Evolutionary conservation across 2,329 filamentous ascomycete species (phyloP).

Genomic region (Exophiala sideris): DNA sequence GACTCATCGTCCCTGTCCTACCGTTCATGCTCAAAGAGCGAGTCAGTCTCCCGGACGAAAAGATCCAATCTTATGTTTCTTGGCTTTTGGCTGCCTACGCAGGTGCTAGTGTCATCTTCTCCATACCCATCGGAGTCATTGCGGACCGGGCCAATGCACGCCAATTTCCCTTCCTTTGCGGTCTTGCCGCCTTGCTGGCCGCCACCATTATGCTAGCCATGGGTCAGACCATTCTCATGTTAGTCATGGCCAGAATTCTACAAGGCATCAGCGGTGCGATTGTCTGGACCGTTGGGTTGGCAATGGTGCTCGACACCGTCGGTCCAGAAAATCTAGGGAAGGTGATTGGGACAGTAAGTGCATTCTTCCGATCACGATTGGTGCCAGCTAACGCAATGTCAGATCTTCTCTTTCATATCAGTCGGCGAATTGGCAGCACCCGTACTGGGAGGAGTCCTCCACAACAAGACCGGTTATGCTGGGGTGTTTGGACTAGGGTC

Average conservation of each 20-base stretch:
- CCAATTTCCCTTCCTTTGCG: conserved; percentile 56
- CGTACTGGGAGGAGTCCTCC: conserved; percentile 58
- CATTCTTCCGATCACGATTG: conserved; percentile 1
- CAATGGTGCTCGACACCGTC: conserved; percentile 59
- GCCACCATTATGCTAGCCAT: conserved; percentile 56
- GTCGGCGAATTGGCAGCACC: conserved; percentile 57
- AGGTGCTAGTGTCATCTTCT: conserved; percentile 51
- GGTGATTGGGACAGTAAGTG: conserved; percentile 54
- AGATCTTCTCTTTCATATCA: conserved; percentile 59
- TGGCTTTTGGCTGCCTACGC: conserved; percentile 55
- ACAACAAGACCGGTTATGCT: conserved; percentile 55
- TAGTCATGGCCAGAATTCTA: conserved; percentile 53
- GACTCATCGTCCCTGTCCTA: conserved; percentile 56
- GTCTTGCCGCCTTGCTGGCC: conserved; percentile 50
- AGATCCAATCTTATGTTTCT: conserved; percentile 54
- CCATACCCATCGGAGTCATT: conserved; percentile 52
- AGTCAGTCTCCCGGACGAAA: conserved; percentile 45
- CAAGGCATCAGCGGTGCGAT: conserved; percentile 58
- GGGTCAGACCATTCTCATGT: conserved; percentile 46
- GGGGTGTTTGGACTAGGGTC: conserved; percentile 59
- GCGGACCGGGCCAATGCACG: conserved; percentile 54
- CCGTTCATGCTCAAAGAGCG: conserved; percentile 56
- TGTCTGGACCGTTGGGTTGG: conserved; percentile 59
- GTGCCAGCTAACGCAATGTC: not conserved
- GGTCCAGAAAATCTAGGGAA: conserved; percentile 56